Conservation (phyloP, 169 alveolate genomes). For the Plasmodium fragile region DNA sequence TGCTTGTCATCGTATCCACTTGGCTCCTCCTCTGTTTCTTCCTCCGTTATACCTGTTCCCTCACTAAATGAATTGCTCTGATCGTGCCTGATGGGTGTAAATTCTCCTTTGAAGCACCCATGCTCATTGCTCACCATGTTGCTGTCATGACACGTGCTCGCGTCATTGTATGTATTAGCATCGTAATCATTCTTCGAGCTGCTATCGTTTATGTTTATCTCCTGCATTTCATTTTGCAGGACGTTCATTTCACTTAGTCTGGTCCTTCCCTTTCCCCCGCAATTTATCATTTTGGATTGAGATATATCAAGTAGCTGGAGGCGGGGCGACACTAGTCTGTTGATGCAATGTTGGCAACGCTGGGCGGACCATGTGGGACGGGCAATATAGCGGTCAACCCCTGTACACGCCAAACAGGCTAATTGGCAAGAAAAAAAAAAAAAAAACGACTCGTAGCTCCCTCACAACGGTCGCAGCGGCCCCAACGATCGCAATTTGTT, state of each 20-base stretch:
- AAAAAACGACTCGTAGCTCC: neutral
- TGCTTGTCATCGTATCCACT: neutral
- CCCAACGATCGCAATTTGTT: neutral
- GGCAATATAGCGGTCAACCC: neutral
- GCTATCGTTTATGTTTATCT: constrained; percentile 6
- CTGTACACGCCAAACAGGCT: neutral
- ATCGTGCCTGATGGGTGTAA: neutral
- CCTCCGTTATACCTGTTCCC: neutral
- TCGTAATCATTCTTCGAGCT: neutral
- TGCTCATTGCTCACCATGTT: constrained; percentile 10
- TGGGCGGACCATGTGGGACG: neutral
- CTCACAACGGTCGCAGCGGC: neutral
- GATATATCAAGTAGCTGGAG: neutral
- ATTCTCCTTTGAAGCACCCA: neutral
- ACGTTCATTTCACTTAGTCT: constrained; percentile 39
- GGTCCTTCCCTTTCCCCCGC: constrained; percentile 10
- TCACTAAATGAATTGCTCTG: neutral
- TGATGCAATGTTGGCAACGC: neutral
- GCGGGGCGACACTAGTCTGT: neutral
- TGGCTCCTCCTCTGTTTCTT: neutral
- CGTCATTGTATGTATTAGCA: neutral
- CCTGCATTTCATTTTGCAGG: constrained; percentile 41
- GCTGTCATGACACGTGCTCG: constrained; percentile 14
- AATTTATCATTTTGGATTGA: constrained; percentile 1
- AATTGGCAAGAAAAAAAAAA: neutral